Conservation (phyloP, 78 protist genomes). For the Dictyostelium firmibasis region DNA sequence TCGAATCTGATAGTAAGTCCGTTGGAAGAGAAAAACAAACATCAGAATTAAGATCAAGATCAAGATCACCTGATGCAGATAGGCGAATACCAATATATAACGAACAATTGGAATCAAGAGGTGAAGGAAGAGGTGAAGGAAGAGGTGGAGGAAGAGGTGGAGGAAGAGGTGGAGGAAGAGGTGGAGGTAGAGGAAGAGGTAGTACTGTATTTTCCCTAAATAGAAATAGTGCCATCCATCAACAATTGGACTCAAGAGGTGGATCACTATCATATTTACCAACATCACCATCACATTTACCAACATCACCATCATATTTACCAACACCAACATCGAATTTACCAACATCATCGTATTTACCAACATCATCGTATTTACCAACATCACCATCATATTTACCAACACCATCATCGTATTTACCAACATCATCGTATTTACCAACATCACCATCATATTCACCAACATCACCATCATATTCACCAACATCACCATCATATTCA, state of each 20-base stretch:
- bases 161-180: not conserved
- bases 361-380: not conserved
- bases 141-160: not conserved
- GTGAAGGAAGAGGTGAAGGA: not conserved
- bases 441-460: not conserved
- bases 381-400: not conserved
- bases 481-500: not conserved
- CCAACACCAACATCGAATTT: slow-evolving; percentile 20
- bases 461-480: not conserved
- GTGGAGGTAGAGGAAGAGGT: not conserved
- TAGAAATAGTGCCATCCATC: not conserved
- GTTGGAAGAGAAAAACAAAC: no score
- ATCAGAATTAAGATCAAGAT: not conserved
- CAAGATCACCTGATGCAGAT: not conserved
- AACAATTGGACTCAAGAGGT: no score
- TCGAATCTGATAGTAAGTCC: no score
- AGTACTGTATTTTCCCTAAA: no score
- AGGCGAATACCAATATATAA: no score
- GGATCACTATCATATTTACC: not conserved
- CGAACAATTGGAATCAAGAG: not conserved
- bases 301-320: not conserved
- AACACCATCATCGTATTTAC: not conserved
- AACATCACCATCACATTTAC: slow-evolving; percentile 4
- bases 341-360: no score
- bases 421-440: not conserved